phyloP scores from a whole-genome alignment of 208 protist species.

The Naegleria gruberi region DNA sequence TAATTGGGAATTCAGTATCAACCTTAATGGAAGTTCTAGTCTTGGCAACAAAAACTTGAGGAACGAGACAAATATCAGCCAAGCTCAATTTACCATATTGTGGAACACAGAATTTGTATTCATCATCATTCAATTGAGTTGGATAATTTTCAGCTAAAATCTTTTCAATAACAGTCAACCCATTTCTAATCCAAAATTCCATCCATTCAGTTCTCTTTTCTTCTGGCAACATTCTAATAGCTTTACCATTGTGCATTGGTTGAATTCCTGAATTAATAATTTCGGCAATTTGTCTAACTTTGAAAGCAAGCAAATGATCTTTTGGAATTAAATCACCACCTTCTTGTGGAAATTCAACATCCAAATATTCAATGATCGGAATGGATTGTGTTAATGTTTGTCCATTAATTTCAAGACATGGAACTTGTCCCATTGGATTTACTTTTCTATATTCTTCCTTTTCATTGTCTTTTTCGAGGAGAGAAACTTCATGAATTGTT shows the following conservation, averaged over 20 bases:
- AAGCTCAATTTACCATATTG: neutral
- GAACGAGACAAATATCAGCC: neutral
- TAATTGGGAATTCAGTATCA: neutral
- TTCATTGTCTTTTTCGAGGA: neutral
- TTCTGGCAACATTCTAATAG: neutral
- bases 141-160: neutral
- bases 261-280: conserved; percentile 5
- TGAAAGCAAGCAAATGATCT: neutral
- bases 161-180: neutral
- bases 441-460: neutral
- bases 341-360: neutral
- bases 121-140: neutral
- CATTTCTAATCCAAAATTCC: neutral
- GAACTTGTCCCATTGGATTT: neutral
- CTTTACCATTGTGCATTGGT: neutral
- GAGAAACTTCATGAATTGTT: neutral
- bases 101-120: neutral
- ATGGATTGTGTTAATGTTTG: neutral
- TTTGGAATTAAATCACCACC: neutral
- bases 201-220: neutral
- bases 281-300: neutral
- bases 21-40: neutral
- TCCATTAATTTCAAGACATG: neutral
- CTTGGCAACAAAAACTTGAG: neutral
- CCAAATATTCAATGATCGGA: neutral